Conservation (phyloP, 345 rosid genomes). For the Hypericum perforatum region DNA sequence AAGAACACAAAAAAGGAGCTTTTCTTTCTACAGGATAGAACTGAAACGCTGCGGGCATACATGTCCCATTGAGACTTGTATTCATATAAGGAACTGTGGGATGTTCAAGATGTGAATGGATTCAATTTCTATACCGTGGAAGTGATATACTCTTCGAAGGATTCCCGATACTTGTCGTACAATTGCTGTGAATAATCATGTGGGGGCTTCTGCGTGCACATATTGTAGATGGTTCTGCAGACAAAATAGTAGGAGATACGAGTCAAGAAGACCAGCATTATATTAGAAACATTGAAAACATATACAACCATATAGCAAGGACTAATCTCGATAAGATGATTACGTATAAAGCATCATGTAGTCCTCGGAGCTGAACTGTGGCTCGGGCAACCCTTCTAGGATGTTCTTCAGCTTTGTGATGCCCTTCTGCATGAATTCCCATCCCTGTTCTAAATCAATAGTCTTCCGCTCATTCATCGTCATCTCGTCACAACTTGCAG, state of each 20-base stretch:
- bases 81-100: no score
- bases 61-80: no score
- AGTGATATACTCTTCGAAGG: conserved; percentile 20
- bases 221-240: conserved; percentile 25
- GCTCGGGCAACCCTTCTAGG: conserved; percentile 23
- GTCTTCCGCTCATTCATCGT: conserved; percentile 1
- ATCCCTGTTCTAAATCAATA: conserved; percentile 7
- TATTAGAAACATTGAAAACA: no score
- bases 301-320: no score
- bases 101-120: background rate
- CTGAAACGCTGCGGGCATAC: no score
- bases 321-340: background rate
- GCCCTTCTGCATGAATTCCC: conserved; percentile 6
- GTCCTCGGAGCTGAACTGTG: conserved; percentile 28
- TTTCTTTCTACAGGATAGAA: no score
- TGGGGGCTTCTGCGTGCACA: conserved; percentile 31
- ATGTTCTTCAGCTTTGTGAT: conserved; percentile 8
- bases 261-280: background rate
- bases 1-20: no score
- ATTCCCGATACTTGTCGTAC: conserved; percentile 23
- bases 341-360: conserved; percentile 36
- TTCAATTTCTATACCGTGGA: conserved; percentile 12
- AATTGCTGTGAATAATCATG: conserved; percentile 29
- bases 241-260: background rate
- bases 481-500: no score